These are phyloP conservation scores for Trichoderma oligosporum DNA, from an alignment of 2,329 filamentous ascomycete genomes.

Conservation along the genomic window DNA sequence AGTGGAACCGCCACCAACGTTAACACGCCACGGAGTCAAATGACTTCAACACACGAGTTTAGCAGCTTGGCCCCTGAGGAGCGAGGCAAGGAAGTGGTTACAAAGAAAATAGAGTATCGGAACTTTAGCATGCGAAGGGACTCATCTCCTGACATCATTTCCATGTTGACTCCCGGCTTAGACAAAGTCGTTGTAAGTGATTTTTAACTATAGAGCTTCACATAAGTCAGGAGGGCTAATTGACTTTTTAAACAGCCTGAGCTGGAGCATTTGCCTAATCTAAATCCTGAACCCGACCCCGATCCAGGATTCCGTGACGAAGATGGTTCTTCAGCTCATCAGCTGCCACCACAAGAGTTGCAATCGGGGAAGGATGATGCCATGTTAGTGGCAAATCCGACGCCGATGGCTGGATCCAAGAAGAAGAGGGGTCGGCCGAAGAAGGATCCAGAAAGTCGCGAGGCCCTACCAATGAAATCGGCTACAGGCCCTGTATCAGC, in stretches of 20 bases:
- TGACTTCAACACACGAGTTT: conserved; percentile 27
- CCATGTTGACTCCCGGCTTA: background rate
- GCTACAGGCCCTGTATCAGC: background rate
- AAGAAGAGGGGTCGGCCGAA: conserved; percentile 34
- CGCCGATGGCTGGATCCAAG: conserved; percentile 25
- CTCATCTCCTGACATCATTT: conserved; percentile 24
- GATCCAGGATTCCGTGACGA: conserved; percentile 8
- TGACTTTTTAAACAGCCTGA: background rate
- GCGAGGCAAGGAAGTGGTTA: conserved; percentile 9
- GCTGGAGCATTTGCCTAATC: background rate
- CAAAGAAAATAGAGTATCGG: conserved; percentile 1
- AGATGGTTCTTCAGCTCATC: background rate
- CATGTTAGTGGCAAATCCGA: conserved; percentile 15
- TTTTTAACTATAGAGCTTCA: background rate
- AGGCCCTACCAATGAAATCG: conserved; percentile 16
- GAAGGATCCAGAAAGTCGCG: conserved; percentile 24
- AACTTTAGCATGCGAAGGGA: background rate
- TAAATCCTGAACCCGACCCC: background rate
- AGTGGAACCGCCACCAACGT: conserved; percentile 36
- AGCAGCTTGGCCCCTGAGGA: conserved; percentile 21
- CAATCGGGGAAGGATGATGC: conserved; percentile 20
- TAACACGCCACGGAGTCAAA: conserved; percentile 34
- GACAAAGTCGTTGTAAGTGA: background rate
- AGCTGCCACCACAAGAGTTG: conserved; percentile 7
- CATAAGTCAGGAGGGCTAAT: background rate